Conservation (phyloP, 2,329 filamentous ascomycete species). For the Sporothrix protearum region DNA sequence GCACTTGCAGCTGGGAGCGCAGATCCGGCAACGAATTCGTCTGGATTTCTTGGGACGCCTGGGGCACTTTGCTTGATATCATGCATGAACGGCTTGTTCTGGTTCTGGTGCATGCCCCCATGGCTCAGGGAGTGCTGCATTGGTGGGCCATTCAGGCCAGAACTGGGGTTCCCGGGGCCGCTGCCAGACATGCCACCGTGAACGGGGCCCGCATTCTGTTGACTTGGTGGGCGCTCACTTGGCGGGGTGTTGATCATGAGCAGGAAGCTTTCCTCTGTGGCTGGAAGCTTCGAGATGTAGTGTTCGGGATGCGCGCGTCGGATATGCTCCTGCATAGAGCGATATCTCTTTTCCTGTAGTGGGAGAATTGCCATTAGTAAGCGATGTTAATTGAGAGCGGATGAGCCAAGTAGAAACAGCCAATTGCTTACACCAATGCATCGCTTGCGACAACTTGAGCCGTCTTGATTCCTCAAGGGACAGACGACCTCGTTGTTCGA, state of each 20-base stretch:
- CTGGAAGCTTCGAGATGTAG: constrained; percentile 96
- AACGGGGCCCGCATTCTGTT: constrained; percentile 36
- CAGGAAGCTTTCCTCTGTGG: constrained; percentile 95
- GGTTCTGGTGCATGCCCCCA: constrained; percentile 28
- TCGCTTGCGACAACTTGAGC: constrained; percentile 93
- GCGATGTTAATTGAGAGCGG: constrained; percentile 1
- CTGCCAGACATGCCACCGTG: constrained; percentile 25
- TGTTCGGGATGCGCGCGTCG: constrained; percentile 93
- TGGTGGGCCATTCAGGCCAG: constrained; percentile 13
- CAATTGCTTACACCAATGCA: constrained; percentile 85
- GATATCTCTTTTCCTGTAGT: constrained; percentile 55
- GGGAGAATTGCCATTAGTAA: neutral
- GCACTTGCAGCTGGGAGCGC: constrained; percentile 69
- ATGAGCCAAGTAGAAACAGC: constrained; percentile 36
- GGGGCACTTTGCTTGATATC: constrained; percentile 63
- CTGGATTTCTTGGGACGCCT: constrained; percentile 64
- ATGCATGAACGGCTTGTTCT: constrained; percentile 52
- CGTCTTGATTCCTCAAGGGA: constrained; percentile 91
- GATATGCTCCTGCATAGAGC: constrained; percentile 99
- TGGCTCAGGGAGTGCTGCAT: constrained; percentile 10
- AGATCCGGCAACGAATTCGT: constrained; percentile 64
- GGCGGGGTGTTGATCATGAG: constrained; percentile 93
- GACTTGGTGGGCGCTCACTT: constrained; percentile 36
- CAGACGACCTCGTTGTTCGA: constrained; percentile 95
- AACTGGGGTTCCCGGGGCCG: neutral